Evolutionary conservation across 2,329 filamentous ascomycete genomes (phyloP), one percentile per base, ranked within the genome.

Genomic region (Penicillium sp.): DNA sequence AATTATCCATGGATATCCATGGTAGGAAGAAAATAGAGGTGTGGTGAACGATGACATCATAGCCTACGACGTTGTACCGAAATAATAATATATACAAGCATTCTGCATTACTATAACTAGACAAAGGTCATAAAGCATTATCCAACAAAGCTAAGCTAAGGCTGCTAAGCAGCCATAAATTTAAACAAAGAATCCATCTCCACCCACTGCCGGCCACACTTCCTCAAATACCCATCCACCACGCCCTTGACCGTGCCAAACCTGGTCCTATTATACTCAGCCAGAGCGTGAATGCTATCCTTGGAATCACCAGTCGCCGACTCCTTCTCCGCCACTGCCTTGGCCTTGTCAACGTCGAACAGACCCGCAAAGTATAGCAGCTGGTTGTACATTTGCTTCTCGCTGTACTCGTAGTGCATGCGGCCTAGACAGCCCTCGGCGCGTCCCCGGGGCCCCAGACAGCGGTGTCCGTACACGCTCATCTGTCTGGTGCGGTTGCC

Each of bases 301-400:
- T 84, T 81, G 61, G 85, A 77, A 1, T 71, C 75, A 58, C 73
- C 70, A 20, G 79, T n/a, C n/a, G n/a, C n/a, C n/a, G n/a, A 65
- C 49, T 79, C 75, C 48, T 79, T 82, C 23, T 77, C 77, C 7
- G 76, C 75, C n/a, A 74, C 77, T 47, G 65, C 67, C 62, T 84
- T 83, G 14, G 88, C 88, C 74, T 90, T 91, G 60, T 97, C 92
- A 3, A 95, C 88, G 72, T 99, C 92, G 79, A 91, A 99, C 55
- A 97, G 75, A 49, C 82, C 82, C 28, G 88, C 83, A 70, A 92
- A 89, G 76, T 96, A 99, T 55, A 97, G 77, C 42, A 99, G 80
- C 75, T 99, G 94, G 72, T 96, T 97, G 77, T 97, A 97, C 58
- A 97, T 82, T 66, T 88, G 87, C 75, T 94, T 93, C 76, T 97